A percentile compares a stretch with the other conserved stretches of the same genome.
Evolutionary conservation across 2,329 filamentous ascomycete genomes (phyloP).

Genomic region (Aspergillus chevalieri): DNA sequence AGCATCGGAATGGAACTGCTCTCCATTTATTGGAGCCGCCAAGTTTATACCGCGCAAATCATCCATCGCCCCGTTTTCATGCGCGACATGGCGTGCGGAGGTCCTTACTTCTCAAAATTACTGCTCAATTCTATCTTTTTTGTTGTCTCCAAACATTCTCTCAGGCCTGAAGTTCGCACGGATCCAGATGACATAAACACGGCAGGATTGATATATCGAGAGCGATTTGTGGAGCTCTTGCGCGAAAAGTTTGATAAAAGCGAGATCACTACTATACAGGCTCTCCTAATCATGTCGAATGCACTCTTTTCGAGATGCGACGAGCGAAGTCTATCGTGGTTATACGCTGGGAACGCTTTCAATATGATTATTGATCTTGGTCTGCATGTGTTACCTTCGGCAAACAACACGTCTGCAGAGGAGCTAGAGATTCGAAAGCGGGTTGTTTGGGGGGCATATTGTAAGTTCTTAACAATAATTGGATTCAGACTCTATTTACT

Average conservation of each 20-base stretch:
- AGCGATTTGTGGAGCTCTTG: constrained; percentile 44
- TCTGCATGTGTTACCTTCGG: constrained; percentile 40
- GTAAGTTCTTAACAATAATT: constrained; percentile 2
- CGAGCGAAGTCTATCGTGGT: constrained; percentile 48
- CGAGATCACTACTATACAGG: constrained; percentile 51
- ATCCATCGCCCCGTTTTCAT: constrained; percentile 17
- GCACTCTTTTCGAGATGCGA: constrained; percentile 48
- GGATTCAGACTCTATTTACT: no score
- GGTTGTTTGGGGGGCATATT: constrained; percentile 44
- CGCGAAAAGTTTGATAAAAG: constrained; percentile 43
- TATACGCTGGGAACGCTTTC: constrained; percentile 48
- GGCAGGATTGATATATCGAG: constrained; percentile 44
- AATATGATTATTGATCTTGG: constrained; percentile 49
- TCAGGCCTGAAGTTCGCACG: constrained; percentile 40
- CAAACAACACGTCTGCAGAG: constrained; percentile 38
- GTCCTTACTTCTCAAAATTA: constrained; percentile 48
- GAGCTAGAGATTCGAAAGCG: constrained; percentile 42
- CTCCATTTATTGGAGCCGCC: constrained; percentile 49
- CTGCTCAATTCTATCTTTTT: constrained; percentile 49
- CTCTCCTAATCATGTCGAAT: constrained; percentile 47
- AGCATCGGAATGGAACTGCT: constrained; percentile 49
- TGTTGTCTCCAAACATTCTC: constrained; percentile 43
- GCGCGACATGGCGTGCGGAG: constrained; percentile 16
- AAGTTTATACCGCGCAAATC: constrained; percentile 44
- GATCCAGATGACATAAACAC: constrained; percentile 43